Conservation (phyloP, 345 rosid species). For the Salix brachista region DNA sequence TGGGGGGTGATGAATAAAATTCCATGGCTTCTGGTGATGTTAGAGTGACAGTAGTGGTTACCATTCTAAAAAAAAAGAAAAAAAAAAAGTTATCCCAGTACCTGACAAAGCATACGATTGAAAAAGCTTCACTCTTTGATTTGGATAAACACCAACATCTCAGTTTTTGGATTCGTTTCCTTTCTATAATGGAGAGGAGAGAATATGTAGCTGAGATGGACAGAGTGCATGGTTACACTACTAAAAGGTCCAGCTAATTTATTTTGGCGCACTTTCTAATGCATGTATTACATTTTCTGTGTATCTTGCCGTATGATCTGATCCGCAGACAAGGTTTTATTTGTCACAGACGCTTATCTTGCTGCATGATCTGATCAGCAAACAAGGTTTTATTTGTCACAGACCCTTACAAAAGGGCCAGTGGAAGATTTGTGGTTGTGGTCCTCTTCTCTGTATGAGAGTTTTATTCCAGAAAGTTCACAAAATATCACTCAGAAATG, state of each 20-base stretch:
- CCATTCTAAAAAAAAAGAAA: too few species aligned
- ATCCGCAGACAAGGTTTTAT: not conserved
- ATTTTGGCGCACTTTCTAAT: not conserved
- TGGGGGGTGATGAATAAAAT: not conserved
- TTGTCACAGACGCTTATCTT: not conserved
- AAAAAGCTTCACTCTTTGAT: not conserved
- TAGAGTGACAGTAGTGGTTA: too few species aligned
- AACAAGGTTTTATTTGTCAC: not conserved
- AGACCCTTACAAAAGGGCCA: not conserved
- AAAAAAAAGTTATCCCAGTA: too few species aligned
- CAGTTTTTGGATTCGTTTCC: too few species aligned
- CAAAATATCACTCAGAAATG: not conserved
- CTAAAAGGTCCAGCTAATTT: too few species aligned
- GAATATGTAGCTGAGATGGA: not conserved
- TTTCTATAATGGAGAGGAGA: too few species aligned
- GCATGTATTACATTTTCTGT: not conserved
- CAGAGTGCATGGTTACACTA: too few species aligned
- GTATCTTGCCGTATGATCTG: not conserved
- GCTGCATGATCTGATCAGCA: not conserved
- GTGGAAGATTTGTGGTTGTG: too few species aligned
- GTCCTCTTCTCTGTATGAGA: not conserved
- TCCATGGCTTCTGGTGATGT: too few species aligned
- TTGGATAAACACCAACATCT: not conserved
- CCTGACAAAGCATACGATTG: not conserved
- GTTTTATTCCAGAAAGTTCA: constrained; percentile 2